These are phyloP conservation scores for Tylopilus subfusipes DNA, from an alignment of 768 basidiomycete genomes.

Conservation along the genomic window DNA sequence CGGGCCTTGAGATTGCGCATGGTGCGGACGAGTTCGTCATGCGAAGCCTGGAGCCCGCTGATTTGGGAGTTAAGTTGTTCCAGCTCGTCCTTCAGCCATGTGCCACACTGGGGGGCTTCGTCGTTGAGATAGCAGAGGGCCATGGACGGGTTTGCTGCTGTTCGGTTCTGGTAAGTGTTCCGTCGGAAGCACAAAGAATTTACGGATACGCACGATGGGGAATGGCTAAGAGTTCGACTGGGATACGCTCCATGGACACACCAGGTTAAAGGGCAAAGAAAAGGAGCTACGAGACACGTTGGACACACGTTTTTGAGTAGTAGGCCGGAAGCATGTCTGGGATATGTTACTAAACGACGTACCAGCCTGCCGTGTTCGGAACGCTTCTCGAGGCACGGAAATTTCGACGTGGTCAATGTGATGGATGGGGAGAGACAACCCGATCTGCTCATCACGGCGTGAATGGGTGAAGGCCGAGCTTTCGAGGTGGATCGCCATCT, in stretches of 20 bases:
- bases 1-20: slow-evolving; percentile 29
- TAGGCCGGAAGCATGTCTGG: slow-evolving; percentile 9
- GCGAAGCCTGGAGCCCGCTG: slow-evolving; percentile 26
- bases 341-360: slow-evolving; percentile 21
- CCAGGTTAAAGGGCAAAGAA: slow-evolving; percentile 26
- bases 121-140: slow-evolving; percentile 24
- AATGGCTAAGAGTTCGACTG: slow-evolving; percentile 17
- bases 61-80: slow-evolving; percentile 27
- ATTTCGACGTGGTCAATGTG: slow-evolving; percentile 16
- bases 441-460: background rate
- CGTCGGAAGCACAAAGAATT: background rate
- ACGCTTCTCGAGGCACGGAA: slow-evolving; percentile 18
- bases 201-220: slow-evolving; percentile 20
- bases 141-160: slow-evolving; percentile 17
- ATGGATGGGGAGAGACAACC: background rate
- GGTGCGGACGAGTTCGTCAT: slow-evolving; percentile 25
- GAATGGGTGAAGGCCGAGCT: slow-evolving; percentile 8
- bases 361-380: slow-evolving; percentile 20
- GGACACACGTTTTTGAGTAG: slow-evolving; percentile 29
- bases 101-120: slow-evolving; percentile 5
- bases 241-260: slow-evolving; percentile 19
- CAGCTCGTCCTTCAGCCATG: slow-evolving; percentile 21
- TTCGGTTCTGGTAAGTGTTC: slow-evolving; percentile 2
- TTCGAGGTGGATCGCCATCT: slow-evolving; percentile 9
- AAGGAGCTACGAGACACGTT: slow-evolving; percentile 21